Conservation (phyloP, 192 early-diverging fungal species). For the Coemansia biformis region DNA sequence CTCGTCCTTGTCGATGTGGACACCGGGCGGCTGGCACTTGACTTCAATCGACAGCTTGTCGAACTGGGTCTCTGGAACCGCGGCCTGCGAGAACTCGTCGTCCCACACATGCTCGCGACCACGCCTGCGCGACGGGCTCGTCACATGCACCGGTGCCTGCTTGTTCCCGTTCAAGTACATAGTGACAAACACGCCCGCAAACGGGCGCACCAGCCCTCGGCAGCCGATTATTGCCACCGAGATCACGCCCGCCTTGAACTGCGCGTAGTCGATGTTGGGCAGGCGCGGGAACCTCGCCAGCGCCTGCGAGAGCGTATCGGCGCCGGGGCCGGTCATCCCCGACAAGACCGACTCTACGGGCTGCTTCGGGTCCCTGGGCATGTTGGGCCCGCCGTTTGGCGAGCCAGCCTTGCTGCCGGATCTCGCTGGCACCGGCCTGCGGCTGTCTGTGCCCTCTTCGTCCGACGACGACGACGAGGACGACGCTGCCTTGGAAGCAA, state of each 20-base stretch:
- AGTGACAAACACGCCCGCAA: constrained; percentile 49
- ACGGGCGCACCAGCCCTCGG: constrained; percentile 45
- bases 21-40: constrained; percentile 37
- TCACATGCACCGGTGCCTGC: constrained; percentile 44
- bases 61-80: constrained; percentile 31
- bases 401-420: neutral
- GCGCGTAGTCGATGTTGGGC: constrained; percentile 46
- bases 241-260: constrained; percentile 46
- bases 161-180: constrained; percentile 43
- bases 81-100: constrained; percentile 43
- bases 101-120: constrained; percentile 50
- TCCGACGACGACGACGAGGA: constrained; percentile 11
- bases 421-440: neutral
- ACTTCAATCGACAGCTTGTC: constrained; percentile 40
- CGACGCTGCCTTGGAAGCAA: constrained; percentile 2
- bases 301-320: constrained; percentile 30
- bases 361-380: constrained; percentile 2
- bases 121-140: constrained; percentile 40
- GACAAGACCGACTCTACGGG: constrained; percentile 41
- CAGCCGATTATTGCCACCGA: constrained; percentile 41
- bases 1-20: constrained; percentile 28
- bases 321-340: constrained; percentile 26
- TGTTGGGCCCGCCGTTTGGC: neutral
- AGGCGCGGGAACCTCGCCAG: constrained; percentile 47
- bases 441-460: neutral